phyloP scores from a whole-genome alignment of 805 yeast species.

The Candida argentea region DNA sequence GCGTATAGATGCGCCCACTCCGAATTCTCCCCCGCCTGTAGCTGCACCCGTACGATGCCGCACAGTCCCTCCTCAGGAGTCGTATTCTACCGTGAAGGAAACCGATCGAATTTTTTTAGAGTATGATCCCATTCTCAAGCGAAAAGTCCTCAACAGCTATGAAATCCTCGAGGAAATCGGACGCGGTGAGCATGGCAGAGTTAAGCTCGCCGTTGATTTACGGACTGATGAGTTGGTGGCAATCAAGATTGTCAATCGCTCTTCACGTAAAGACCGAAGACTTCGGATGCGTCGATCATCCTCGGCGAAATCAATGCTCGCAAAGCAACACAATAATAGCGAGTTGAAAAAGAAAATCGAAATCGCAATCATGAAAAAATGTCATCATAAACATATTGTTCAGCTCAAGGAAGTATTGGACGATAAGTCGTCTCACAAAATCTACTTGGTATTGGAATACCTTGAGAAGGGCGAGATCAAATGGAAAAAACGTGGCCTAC shows the following conservation, averaged over 20 bases:
- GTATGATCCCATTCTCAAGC: constrained; percentile 77
- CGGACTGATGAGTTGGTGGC: constrained; percentile 67
- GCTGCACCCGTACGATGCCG: too few relatives aligned
- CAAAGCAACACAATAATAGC: constrained; percentile 4
- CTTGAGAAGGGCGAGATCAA: constrained; percentile 83
- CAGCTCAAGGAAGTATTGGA: constrained; percentile 59
- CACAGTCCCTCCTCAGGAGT: constrained; percentile 1
- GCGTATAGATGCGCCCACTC: too few relatives aligned
- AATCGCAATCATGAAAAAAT: constrained; percentile 39
- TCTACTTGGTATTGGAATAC: constrained; percentile 83
- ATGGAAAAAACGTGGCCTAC: constrained; percentile 41
- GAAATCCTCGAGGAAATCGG: constrained; percentile 86
- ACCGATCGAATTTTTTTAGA: constrained; percentile 72
- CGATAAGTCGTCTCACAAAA: constrained; percentile 73
- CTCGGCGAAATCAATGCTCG: constrained; percentile 5
- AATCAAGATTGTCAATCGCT: constrained; percentile 82
- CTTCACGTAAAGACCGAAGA: constrained; percentile 24
- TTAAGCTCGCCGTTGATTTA: constrained; percentile 75
- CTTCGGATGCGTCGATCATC: constrained; percentile 15
- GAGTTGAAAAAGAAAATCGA: constrained; percentile 30
- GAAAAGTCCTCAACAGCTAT: constrained; percentile 79
- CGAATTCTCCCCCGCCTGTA: too few relatives aligned
- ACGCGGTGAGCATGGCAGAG: constrained; percentile 98
- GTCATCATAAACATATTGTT: constrained; percentile 32
- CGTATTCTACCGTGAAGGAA: constrained; percentile 51